phyloP scores from a whole-genome alignment of 1,139 yeast species.

The Kurtzmaniella natalensis region DNA sequence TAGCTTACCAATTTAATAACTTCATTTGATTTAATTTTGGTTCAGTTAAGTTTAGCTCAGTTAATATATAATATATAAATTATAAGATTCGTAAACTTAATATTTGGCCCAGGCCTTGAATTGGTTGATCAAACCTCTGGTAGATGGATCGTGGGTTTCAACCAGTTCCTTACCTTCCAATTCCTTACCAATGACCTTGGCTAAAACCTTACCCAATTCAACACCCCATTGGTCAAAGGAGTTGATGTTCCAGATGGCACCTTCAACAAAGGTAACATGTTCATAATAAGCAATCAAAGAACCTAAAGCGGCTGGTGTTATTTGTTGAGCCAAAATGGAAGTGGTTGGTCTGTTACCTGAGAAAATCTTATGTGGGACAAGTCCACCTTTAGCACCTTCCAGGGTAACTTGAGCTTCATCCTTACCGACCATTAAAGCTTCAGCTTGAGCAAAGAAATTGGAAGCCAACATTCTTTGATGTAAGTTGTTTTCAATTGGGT shows the following conservation, averaged over 20 bases:
- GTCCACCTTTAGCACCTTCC: slow-evolving; percentile 83
- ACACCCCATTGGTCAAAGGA: slow-evolving; percentile 99
- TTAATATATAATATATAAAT: too few relatives aligned
- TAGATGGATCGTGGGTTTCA: slow-evolving; percentile 78
- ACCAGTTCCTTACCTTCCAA: slow-evolving; percentile 58
- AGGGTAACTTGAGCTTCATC: slow-evolving; percentile 75
- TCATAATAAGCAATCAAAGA: slow-evolving; percentile 96
- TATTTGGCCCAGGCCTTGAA: slow-evolving; percentile 77
- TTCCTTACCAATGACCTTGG: slow-evolving; percentile 91
- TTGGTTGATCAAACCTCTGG: slow-evolving; percentile 89
- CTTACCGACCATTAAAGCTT: slow-evolving; percentile 97
- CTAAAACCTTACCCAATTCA: slow-evolving; percentile 95
- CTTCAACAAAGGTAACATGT: slow-evolving; percentile 94
- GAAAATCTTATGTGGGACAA: slow-evolving; percentile 94
- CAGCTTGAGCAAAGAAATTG: slow-evolving; percentile 97
- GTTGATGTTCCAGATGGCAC: slow-evolving; percentile 99
- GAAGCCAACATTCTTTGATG: slow-evolving; percentile 98
- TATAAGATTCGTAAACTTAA: too few relatives aligned
- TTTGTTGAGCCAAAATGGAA: slow-evolving; percentile 88
- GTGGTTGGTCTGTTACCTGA: slow-evolving; percentile 99
- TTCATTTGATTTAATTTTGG: too few relatives aligned
- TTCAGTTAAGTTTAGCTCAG: too few relatives aligned
- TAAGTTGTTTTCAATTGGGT: slow-evolving; percentile 89
- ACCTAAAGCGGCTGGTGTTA: slow-evolving; percentile 95
- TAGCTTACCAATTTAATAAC: too few relatives aligned